Conservation (phyloP, 345 rosid genomes). For the Salix exigua region DNA sequence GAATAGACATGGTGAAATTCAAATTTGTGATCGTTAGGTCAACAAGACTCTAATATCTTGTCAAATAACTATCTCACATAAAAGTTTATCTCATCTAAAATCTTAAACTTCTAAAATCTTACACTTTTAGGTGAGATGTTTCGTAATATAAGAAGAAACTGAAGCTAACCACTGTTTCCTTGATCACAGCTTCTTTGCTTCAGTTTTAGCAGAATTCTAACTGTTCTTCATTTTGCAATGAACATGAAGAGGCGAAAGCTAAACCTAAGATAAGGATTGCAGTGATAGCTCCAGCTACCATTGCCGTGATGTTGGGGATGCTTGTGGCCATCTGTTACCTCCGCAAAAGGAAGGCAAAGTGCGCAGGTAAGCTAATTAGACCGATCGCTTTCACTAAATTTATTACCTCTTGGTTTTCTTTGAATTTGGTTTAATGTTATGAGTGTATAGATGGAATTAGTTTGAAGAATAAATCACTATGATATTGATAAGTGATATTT, state of each 20-base stretch:
- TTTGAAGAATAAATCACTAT: not conserved
- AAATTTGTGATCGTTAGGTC: accelerated
- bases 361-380: not conserved
- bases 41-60: accelerated
- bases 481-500: no score
- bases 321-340: not conserved
- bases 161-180: not conserved
- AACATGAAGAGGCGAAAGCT: not conserved
- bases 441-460: not conserved
- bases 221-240: not conserved
- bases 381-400: no score
- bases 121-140: no score
- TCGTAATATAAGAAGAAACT: not conserved
- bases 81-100: no score
- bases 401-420: not conserved
- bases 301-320: not conserved
- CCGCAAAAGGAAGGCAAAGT: not conserved
- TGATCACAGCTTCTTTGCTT: not conserved
- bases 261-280: not conserved
- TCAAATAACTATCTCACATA: no score
- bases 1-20: no score
- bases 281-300: not conserved
- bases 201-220: not conserved
- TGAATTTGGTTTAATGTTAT: no score
- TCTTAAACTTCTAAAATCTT: no score